These are phyloP conservation scores for Pichia sp. DNA, from an alignment of 1,139 yeast species.

Conservation along the genomic window DNA sequence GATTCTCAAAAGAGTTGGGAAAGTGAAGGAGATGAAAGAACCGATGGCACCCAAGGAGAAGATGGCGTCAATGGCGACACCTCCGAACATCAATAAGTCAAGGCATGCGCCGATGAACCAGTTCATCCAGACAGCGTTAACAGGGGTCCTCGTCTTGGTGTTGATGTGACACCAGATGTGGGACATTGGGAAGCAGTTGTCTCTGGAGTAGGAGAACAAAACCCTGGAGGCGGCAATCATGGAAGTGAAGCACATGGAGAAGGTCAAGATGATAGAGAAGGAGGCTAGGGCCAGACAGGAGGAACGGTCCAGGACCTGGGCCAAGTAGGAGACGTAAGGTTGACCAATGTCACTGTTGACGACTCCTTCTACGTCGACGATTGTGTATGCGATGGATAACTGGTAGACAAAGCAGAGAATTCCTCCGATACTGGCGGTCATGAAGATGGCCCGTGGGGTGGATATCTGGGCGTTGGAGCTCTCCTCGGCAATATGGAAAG, in stretches of 20 bases:
- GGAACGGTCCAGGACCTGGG: constrained; percentile 45
- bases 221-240: constrained; percentile 69
- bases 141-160: constrained; percentile 56
- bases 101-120: constrained; percentile 54
- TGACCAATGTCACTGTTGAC: constrained; percentile 56
- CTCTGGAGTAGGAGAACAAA: constrained; percentile 65
- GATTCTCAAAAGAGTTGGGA: constrained; percentile 60
- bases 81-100: constrained; percentile 62
- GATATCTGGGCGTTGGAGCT: constrained; percentile 55
- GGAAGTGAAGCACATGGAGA: constrained; percentile 64
- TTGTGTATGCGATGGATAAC: constrained; percentile 62
- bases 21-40: constrained; percentile 62
- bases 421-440: constrained; percentile 61
- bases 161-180: constrained; percentile 52
- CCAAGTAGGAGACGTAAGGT: constrained; percentile 56
- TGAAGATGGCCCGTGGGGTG: constrained; percentile 62
- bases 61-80: constrained; percentile 65
- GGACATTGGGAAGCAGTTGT: constrained; percentile 63
- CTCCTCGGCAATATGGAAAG: constrained; percentile 71
- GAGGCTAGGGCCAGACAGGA: constrained; percentile 54
- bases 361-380: constrained; percentile 49
- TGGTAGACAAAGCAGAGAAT: constrained; percentile 57
- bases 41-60: constrained; percentile 76
- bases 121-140: constrained; percentile 66
- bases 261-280: constrained; percentile 55